These are phyloP conservation scores for Candida krabiensis DNA, from an alignment of 805 yeast genomes.

Conservation along the genomic window DNA sequence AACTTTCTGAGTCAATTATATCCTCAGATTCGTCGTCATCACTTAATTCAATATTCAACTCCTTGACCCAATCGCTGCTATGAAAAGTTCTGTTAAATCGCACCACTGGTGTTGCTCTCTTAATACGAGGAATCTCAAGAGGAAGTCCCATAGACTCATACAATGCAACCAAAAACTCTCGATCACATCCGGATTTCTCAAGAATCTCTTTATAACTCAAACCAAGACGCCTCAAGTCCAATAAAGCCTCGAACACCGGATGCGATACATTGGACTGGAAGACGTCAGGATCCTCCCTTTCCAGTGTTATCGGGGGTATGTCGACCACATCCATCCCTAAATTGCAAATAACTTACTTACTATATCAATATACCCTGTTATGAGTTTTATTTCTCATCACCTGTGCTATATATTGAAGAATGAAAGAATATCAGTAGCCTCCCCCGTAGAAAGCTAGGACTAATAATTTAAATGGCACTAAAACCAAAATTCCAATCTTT, in stretches of 20 bases:
- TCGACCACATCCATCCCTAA: conserved; percentile 14
- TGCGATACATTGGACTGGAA: conserved; percentile 11
- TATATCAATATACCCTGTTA: no score
- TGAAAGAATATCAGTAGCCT: no score
- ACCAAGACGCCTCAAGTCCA: conserved; percentile 24
- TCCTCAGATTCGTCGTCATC: conserved; percentile 45
- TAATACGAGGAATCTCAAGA: not conserved
- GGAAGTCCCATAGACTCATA: conserved; percentile 13
- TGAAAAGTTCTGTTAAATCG: conserved; percentile 14
- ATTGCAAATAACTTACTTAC: no score
- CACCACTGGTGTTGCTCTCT: not conserved
- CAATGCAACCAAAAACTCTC: conserved; percentile 13
- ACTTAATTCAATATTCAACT: conserved; percentile 18
- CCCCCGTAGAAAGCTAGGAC: no score
- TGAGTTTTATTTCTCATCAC: no score
- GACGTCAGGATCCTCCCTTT: conserved; percentile 8
- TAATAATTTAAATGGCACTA: no score
- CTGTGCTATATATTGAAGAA: no score
- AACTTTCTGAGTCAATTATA: conserved; percentile 5
- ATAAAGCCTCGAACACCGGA: conserved; percentile 24
- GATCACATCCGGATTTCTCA: conserved; percentile 18
- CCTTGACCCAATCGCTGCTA: conserved; percentile 17
- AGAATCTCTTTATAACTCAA: conserved; percentile 18
- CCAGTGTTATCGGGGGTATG: conserved; percentile 5
- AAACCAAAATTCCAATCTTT: no score